phyloP scores from a whole-genome alignment of 2,329 filamentous ascomycete species.

The Colletotrichum sp. region DNA sequence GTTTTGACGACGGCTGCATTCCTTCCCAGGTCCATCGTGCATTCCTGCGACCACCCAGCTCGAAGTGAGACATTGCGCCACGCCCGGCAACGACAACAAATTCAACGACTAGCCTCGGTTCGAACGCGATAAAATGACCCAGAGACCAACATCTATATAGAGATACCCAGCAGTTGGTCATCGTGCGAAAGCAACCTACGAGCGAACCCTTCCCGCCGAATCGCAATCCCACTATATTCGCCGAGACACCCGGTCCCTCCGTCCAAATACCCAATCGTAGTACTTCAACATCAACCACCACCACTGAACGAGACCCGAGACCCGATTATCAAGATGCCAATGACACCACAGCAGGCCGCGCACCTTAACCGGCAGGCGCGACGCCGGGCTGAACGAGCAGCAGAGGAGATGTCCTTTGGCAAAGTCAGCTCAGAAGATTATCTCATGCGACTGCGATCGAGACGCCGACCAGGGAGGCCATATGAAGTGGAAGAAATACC shows the following conservation, averaged over 20 bases:
- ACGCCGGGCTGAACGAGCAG: constrained; percentile 14
- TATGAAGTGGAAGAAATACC: constrained; percentile 1
- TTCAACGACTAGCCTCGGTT: not conserved
- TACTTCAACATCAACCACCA: not conserved
- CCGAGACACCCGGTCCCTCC: not conserved
- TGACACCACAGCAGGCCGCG: not conserved
- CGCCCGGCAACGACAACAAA: not conserved
- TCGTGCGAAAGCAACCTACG: not conserved
- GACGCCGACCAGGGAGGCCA: not conserved
- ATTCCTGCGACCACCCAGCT: not conserved
- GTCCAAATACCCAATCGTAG: not conserved
- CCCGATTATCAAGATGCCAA: not conserved
- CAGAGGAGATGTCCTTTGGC: constrained; percentile 10
- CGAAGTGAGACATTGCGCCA: constrained; percentile 6
- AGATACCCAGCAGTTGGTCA: not conserved
- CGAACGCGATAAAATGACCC: not conserved
- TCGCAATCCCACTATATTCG: not conserved
- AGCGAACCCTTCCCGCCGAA: not conserved
- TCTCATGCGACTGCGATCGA: not conserved
- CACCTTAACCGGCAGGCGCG: constrained; percentile 10
- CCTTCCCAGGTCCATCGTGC: not conserved
- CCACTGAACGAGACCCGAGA: not conserved
- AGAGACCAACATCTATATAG: not conserved
- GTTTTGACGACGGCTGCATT: not conserved
- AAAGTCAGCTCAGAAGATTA: constrained; percentile 13